Percentiles rank a stretch among this genome's conserved stretches.
phyloP scores from a whole-genome alignment of 1,139 yeast species.

The Yamadazyma diddensiae region DNA sequence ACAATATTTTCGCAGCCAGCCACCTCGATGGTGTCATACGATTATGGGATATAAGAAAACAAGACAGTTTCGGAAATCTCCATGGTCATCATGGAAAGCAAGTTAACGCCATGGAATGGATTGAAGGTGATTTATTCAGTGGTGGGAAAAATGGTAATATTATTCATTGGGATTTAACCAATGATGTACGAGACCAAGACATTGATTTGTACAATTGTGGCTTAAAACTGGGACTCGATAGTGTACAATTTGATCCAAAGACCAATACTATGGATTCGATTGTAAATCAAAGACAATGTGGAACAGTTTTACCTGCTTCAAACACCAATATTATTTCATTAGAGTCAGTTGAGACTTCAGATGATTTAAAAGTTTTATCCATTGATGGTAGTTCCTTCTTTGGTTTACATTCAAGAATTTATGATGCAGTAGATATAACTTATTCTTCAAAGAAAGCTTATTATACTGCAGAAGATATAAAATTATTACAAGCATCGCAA shows the following conservation, averaged over 20 bases:
- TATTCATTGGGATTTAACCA: conserved; percentile 66
- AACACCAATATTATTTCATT: conserved; percentile 47
- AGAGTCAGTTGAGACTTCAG: conserved; percentile 31
- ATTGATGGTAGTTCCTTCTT: conserved; percentile 55
- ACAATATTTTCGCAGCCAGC: conserved; percentile 63
- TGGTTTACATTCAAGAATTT: conserved; percentile 50
- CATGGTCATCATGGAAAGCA: conserved; percentile 52
- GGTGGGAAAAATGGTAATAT: conserved; percentile 73
- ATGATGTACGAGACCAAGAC: conserved; percentile 17
- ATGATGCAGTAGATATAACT: conserved; percentile 28
- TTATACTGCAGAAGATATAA: conserved; percentile 35
- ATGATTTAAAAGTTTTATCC: conserved; percentile 42
- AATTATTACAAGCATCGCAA: conserved; percentile 18
- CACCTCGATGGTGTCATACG: conserved; percentile 58
- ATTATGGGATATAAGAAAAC: conserved; percentile 74
- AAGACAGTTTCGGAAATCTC: conserved; percentile 51
- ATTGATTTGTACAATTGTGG: conserved; percentile 36
- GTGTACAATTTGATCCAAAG: conserved; percentile 36
- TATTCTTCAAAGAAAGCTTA: conserved; percentile 21
- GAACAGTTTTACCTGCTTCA: conserved; percentile 59
- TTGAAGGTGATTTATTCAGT: conserved; percentile 53
- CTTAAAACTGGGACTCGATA: conserved; percentile 45
- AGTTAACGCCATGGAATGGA: conserved; percentile 64
- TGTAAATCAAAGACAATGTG: conserved; percentile 51
- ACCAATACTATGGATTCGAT: conserved; percentile 30